Conservation (phyloP, 2,329 filamentous ascomycete genomes). For the Sporothrix variecibatus region DNA sequence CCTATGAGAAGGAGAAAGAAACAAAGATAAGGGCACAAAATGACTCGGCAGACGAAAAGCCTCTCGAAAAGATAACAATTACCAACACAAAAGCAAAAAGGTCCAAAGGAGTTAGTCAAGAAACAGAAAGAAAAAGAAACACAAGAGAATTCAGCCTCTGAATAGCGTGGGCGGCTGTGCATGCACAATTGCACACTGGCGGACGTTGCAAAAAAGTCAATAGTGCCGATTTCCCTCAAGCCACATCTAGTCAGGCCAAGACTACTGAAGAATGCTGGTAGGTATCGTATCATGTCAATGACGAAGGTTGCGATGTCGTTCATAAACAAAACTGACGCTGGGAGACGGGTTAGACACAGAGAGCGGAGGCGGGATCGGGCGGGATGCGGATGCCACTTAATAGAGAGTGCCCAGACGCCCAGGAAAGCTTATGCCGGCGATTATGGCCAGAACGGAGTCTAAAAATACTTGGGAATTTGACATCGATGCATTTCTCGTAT, state of each 20-base stretch:
- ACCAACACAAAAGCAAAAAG: background rate
- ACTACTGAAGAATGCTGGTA: background rate
- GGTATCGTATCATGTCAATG: background rate
- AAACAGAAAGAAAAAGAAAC: background rate
- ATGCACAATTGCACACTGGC: background rate
- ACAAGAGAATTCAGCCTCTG: background rate
- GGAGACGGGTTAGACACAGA: background rate
- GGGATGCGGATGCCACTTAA: background rate
- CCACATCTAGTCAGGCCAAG: background rate
- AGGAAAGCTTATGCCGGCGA: background rate
- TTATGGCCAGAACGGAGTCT: background rate
- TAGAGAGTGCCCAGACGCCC: background rate
- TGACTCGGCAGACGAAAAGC: background rate
- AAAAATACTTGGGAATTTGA: background rate
- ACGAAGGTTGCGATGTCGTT: background rate
- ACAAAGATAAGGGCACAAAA: background rate
- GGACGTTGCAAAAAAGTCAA: background rate
- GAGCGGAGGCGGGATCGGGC: background rate
- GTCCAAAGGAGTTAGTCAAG: background rate
- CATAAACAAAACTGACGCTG: too few relatives aligned
- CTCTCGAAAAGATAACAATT: background rate
- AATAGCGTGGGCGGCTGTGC: background rate
- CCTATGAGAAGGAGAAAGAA: background rate
- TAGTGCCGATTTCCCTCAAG: background rate
- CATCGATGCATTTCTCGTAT: background rate